A percentile compares a stretch with the other conserved stretches of the same genome.
phyloP scores from a whole-genome alignment of 192 early-diverging fungal genomes.

The Oehlia diaphana region DNA sequence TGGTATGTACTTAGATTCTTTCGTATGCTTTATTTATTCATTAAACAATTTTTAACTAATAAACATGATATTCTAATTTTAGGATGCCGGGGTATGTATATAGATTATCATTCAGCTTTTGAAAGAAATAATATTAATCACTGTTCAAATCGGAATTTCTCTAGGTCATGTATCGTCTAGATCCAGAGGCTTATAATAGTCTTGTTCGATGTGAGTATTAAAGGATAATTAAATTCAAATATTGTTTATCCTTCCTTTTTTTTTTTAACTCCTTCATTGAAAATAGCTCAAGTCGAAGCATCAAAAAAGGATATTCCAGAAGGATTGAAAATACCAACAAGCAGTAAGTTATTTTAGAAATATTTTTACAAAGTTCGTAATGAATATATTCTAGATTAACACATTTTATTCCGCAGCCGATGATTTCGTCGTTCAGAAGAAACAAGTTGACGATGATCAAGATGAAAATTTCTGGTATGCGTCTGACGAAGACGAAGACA shows the following conservation, averaged over 20 bases:
- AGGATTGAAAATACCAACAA: slow-evolving; percentile 48
- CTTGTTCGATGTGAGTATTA: slow-evolving; percentile 41
- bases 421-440: slow-evolving; percentile 31
- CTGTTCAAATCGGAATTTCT: background rate
- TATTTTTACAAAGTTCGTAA: background rate
- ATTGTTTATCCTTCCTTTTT: background rate
- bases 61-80: background rate
- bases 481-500: slow-evolving; percentile 43
- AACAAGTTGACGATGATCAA: slow-evolving; percentile 40
- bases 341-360: slow-evolving; percentile 38
- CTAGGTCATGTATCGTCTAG: slow-evolving; percentile 48
- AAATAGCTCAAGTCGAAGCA: slow-evolving; percentile 47
- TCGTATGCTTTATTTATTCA: background rate
- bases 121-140: background rate
- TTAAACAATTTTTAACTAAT: background rate
- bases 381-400: background rate
- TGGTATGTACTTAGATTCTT: slow-evolving; percentile 27
- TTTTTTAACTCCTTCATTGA: background rate
- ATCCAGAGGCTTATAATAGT: slow-evolving; percentile 36
- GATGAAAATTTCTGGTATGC: slow-evolving; percentile 35
- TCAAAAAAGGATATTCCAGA: slow-evolving; percentile 49
- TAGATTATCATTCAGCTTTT: background rate
- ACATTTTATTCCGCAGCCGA: slow-evolving; percentile 24
- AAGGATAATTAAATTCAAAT: background rate
- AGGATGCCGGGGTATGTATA: slow-evolving; percentile 49